These are phyloP conservation scores for Cryphonectria carpinicola DNA, from an alignment of 2,329 filamentous ascomycete species.

Conservation along the genomic window DNA sequence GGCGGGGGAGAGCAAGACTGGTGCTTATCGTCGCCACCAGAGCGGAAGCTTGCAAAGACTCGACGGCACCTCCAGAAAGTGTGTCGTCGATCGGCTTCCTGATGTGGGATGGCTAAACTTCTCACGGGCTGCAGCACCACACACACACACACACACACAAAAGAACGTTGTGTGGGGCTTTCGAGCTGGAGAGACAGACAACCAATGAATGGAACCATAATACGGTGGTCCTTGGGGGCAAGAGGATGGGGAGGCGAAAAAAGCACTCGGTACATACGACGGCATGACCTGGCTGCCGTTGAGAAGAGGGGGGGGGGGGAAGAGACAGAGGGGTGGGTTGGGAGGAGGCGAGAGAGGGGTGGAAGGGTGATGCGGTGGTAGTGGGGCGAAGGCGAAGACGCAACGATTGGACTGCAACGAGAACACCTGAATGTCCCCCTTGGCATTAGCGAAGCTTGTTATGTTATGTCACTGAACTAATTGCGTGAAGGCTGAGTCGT, in stretches of 20 bases:
- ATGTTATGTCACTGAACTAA: background rate
- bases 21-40: conserved; percentile 21
- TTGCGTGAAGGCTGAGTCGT: background rate
- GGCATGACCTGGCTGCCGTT: background rate
- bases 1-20: background rate
- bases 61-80: conserved; percentile 12
- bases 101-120: conserved; percentile 11
- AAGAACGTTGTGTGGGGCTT: conserved; percentile 5
- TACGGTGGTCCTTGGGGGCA: background rate
- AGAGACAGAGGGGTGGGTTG: background rate
- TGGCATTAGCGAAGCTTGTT: background rate
- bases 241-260: conserved; percentile 1
- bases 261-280: background rate
- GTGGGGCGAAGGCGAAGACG: background rate
- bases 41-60: conserved; percentile 7
- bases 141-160: background rate
- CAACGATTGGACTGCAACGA: background rate
- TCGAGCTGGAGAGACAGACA: background rate
- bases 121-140: conserved; percentile 1
- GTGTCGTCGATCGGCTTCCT: conserved; percentile 21
- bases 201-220: background rate
- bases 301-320: background rate
- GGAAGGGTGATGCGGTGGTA: background rate
- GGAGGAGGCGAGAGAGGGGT: background rate
- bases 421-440: background rate